Percentiles rank a stretch among this genome's conserved stretches.
These are phyloP conservation scores for Phyllachora maydis DNA, from an alignment of 2,329 filamentous ascomycete species.

Conservation along the genomic window DNA sequence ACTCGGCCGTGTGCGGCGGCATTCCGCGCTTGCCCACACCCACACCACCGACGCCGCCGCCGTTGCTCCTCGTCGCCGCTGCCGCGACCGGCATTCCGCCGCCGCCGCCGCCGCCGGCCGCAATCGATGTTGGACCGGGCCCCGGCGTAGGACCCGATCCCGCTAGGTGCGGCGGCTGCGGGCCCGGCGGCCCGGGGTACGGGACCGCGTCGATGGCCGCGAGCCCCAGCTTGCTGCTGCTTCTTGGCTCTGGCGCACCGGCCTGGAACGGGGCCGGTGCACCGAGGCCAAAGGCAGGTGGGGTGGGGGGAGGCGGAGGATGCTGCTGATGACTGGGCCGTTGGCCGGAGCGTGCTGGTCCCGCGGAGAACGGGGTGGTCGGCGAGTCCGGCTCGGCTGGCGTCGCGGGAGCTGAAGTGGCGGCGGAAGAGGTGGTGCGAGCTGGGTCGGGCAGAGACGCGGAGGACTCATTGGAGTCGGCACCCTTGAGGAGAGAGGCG, in stretches of 20 bases:
- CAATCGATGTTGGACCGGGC: too few relatives aligned
- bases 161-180: background rate
- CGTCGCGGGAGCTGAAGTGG: too few relatives aligned
- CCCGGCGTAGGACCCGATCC: background rate
- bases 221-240: background rate
- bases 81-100: background rate
- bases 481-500: constrained; percentile 63
- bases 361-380: background rate
- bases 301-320: background rate
- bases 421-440: constrained; percentile 15
- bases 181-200: background rate
- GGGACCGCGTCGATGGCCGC: background rate
- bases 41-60: too few relatives aligned
- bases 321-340: too few relatives aligned
- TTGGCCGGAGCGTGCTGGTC: too few relatives aligned
- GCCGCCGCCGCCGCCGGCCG: background rate
- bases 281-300: background rate
- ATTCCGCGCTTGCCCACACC: constrained; percentile 26
- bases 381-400: too few relatives aligned
- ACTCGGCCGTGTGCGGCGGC: constrained; percentile 34
- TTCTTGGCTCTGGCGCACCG: background rate
- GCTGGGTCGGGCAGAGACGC: constrained; percentile 19
- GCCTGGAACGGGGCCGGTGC: background rate
- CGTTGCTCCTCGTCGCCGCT: too few relatives aligned
- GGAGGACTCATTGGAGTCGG: constrained; percentile 52